These are phyloP conservation scores for Cutaneotrichosporon sp. DNA, from an alignment of 1,284 basidiomycete genomes.

Conservation along the genomic window DNA sequence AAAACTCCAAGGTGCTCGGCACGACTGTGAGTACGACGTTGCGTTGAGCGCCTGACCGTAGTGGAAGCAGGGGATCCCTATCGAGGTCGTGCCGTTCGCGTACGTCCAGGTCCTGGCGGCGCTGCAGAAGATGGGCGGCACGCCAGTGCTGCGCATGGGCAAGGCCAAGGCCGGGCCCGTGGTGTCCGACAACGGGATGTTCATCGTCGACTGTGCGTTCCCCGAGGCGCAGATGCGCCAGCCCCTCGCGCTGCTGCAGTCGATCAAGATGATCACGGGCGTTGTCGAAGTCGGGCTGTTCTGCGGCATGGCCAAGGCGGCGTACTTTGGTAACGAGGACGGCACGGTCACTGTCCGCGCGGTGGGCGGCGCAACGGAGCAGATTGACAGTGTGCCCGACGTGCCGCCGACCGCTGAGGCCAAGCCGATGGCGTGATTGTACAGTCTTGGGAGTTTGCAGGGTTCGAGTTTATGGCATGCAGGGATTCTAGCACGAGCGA, in stretches of 20 bases:
- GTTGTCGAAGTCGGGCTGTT: slow-evolving; percentile 97
- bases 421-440: background rate
- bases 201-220: slow-evolving; percentile 90
- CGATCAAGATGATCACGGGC: slow-evolving; percentile 86
- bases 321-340: slow-evolving; percentile 88
- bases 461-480: background rate
- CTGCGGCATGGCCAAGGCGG: slow-evolving; percentile 86
- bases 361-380: slow-evolving; percentile 41
- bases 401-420: slow-evolving; percentile 23
- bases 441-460: background rate
- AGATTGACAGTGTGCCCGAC: slow-evolving; percentile 37
- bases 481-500: no score
- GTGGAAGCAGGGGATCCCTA: slow-evolving; percentile 86
- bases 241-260: slow-evolving; percentile 65
- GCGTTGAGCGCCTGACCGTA: slow-evolving; percentile 38
- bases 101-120: slow-evolving; percentile 76
- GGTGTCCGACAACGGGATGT: slow-evolving; percentile 93
- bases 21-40: slow-evolving; percentile 73
- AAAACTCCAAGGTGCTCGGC: slow-evolving; percentile 78
- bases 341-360: slow-evolving; percentile 48
- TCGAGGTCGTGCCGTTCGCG: slow-evolving; percentile 95
- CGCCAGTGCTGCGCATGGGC: slow-evolving; percentile 69
- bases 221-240: slow-evolving; percentile 62
- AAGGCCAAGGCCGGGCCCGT: slow-evolving; percentile 68
- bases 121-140: slow-evolving; percentile 56